Base-by-base conservation (phyloP, 2,329 filamentous ascomycete species). In the Claviceps sp. region DNA sequence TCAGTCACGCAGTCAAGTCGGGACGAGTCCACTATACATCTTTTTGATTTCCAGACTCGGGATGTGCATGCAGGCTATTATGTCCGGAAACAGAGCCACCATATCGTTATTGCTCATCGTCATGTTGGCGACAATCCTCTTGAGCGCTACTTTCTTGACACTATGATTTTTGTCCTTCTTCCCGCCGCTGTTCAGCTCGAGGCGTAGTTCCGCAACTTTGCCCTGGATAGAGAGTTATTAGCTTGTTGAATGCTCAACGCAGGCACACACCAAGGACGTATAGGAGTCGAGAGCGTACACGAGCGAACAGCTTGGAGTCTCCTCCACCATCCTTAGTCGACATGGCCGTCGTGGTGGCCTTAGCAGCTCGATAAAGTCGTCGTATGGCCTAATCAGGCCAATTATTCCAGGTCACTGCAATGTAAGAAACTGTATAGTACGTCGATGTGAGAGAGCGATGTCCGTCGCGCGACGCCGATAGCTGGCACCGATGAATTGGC, bases 61-160 rank as follows among this genome's bases (percentile, higher is more conserved):
- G 56, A 98, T 87, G 61, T 87, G 82, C 93, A 98, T 98, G 75
- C 91, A 97, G 56, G 77, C 83, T 60, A 98, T 87, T 54, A 98
- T 86, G 65, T 98, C 93, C 18, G 91, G 89, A 61, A 98, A 98
- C 50, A 98, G 75, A 41, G 89, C 89, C 52, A 97, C 86, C 93
- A 98, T 98, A 69, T 98, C 93, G 65, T 97, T 98, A 72, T 98
- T 98, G 79, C 91, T 97, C 93, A 98, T 98, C 58, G 93, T 98
- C 93, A 98, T 98, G 67, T 98, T 98, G 67, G 93, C 93, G 61
- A 98, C 93, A 60, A 98, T 97, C 78, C 96, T 96, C 79, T 98
- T 98, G 57, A 98, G 78, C 11, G 93, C 90, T 65, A 96, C 94
- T 79, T 97, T 97, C 77, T 97, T 98, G 59, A 82, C 82, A 45